Conservation (phyloP, 352 stramenopile species). For the Globisporangium cystogenes region DNA sequence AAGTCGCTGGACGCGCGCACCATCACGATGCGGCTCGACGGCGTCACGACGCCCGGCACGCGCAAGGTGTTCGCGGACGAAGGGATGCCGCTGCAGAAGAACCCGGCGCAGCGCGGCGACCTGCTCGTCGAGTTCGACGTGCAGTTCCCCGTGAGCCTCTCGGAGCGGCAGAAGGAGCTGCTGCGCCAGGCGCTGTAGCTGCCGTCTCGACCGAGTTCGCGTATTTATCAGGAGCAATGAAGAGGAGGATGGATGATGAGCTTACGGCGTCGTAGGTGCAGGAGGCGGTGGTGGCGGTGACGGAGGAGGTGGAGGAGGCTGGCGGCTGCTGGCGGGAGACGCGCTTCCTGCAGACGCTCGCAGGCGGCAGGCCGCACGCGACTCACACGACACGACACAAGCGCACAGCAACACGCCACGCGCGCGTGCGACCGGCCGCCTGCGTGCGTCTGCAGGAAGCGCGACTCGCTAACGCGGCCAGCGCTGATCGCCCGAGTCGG, state of each 20-base stretch:
- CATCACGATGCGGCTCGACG: constrained; percentile 87
- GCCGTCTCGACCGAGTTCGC: background rate
- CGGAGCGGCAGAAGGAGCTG: constrained; percentile 58
- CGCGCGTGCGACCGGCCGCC: too few relatives aligned
- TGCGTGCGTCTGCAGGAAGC: too few relatives aligned
- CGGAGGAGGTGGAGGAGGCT: too few relatives aligned
- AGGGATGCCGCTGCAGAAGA: constrained; percentile 94
- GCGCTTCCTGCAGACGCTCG: too few relatives aligned
- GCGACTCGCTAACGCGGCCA: too few relatives aligned
- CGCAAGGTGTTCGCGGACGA: constrained; percentile 92
- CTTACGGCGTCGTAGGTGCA: too few relatives aligned
- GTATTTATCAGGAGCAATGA: constrained; percentile 8
- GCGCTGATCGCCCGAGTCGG: too few relatives aligned
- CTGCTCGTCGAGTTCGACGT: constrained; percentile 97
- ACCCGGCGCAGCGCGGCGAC: constrained; percentile 80
- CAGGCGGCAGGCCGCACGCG: too few relatives aligned
- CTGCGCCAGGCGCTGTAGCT: constrained; percentile 65
- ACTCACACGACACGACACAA: too few relatives aligned
- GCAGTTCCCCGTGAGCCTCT: constrained; percentile 93
- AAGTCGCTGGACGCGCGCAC: constrained; percentile 92
- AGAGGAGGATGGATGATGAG: background rate
- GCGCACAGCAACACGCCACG: too few relatives aligned
- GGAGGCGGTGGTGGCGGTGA: too few relatives aligned
- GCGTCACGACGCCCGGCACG: constrained; percentile 90
- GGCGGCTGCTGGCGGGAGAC: too few relatives aligned